A percentile compares a stretch with the other conserved stretches of the same genome.
phyloP scores from a whole-genome alignment of 2,329 filamentous ascomycete genomes.

The Chrysoporthe puriensis region DNA sequence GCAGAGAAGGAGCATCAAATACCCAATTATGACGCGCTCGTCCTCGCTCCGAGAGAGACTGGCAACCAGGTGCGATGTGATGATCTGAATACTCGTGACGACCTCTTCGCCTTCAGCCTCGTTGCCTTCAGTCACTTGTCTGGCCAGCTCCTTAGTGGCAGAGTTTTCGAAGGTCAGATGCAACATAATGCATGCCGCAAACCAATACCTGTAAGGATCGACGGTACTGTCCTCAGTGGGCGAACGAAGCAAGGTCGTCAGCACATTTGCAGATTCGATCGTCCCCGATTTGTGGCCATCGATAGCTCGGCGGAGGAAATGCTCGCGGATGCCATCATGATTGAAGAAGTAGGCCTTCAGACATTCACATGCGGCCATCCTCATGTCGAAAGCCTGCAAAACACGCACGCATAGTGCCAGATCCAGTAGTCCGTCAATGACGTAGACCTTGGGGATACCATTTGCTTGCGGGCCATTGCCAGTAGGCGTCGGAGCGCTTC shows the following conservation, averaged over 20 bases:
- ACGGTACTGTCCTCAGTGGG: constrained; percentile 61
- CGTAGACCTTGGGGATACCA: constrained; percentile 70
- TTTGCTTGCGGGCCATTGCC: constrained; percentile 49
- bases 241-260: constrained; percentile 78
- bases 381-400: constrained; percentile 73
- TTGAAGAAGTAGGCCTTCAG: constrained; percentile 90
- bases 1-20: constrained; percentile 83
- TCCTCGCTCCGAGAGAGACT: constrained; percentile 78
- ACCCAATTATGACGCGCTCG: constrained; percentile 78
- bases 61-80: constrained; percentile 83
- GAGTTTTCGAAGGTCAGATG: constrained; percentile 82
- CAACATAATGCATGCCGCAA: constrained; percentile 83
- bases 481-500: constrained; percentile 39
- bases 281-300: constrained; percentile 78
- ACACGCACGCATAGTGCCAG: constrained; percentile 72
- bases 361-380: constrained; percentile 85
- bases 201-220: constrained; percentile 89
- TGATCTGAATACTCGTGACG: constrained; percentile 87
- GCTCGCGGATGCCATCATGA: constrained; percentile 78
- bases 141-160: constrained; percentile 77
- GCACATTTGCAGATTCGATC: constrained; percentile 84
- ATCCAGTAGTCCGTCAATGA: constrained; percentile 91
- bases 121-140: constrained; percentile 86
- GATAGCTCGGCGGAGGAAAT: constrained; percentile 88
- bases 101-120: constrained; percentile 90